These are phyloP conservation scores for Aspergillus jensenii DNA, from an alignment of 2,329 filamentous ascomycete genomes.

Conservation along the genomic window DNA sequence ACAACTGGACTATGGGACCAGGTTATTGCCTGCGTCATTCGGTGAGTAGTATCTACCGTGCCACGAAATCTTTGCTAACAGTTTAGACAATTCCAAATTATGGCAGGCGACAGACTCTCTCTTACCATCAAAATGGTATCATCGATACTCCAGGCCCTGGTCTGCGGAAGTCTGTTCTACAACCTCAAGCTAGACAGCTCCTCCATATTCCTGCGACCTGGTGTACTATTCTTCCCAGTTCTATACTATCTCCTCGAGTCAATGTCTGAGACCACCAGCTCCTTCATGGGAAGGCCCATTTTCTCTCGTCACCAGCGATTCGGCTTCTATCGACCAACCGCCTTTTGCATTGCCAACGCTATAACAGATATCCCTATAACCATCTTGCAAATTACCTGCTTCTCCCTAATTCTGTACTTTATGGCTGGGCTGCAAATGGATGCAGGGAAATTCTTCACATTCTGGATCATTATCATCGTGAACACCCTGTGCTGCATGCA, in stretches of 20 bases:
- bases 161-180: slow-evolving; percentile 52
- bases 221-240: slow-evolving; percentile 60
- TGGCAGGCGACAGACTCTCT: slow-evolving; percentile 53
- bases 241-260: slow-evolving; percentile 62
- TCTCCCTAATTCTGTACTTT: slow-evolving; percentile 61
- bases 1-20: slow-evolving; percentile 38
- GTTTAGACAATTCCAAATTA: slow-evolving; percentile 47
- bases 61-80: not conserved
- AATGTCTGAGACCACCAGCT: slow-evolving; percentile 58
- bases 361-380: slow-evolving; percentile 58
- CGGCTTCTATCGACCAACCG: slow-evolving; percentile 63
- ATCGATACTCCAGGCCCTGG: slow-evolving; percentile 39
- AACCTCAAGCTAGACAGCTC: slow-evolving; percentile 50
- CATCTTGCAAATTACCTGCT: slow-evolving; percentile 55
- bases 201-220: slow-evolving; percentile 59
- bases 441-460: slow-evolving; percentile 61
- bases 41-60: slow-evolving; percentile 11
- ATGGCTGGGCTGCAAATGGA: slow-evolving; percentile 55
- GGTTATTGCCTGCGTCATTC: slow-evolving; percentile 47
- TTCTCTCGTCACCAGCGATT: slow-evolving; percentile 68
- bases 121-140: slow-evolving; percentile 48
- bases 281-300: slow-evolving; percentile 64
- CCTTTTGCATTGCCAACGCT: slow-evolving; percentile 57
- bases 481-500: slow-evolving; percentile 52
- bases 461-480: slow-evolving; percentile 52